Conservation (phyloP, 2,329 filamentous ascomycete species). For the Chlorencoelia australis region DNA sequence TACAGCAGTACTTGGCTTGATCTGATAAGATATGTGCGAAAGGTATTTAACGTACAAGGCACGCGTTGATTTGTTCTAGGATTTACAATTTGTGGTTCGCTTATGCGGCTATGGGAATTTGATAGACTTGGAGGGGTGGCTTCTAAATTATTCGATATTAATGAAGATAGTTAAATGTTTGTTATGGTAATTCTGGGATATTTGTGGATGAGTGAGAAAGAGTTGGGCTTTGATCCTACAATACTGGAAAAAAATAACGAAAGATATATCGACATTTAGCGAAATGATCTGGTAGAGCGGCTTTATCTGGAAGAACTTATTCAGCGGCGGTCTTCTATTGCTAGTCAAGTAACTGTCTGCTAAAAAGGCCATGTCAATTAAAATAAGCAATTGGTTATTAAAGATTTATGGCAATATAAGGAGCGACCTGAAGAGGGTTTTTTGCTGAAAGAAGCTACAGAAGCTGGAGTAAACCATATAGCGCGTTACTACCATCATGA, state of each 20-base stretch:
- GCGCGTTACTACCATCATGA: conserved; percentile 34
- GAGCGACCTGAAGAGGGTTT: conserved; percentile 34
- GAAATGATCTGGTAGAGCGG: no score
- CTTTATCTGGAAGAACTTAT: no score
- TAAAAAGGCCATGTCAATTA: conserved; percentile 34
- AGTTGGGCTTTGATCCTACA: no score
- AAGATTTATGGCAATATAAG: conserved; percentile 35
- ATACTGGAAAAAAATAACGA: no score
- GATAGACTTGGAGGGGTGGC: conserved; percentile 27
- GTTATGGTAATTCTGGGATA: no score
- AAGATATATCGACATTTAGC: no score
- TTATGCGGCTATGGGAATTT: conserved; percentile 24
- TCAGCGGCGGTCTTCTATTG: no score
- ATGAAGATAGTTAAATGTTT: conserved; percentile 10
- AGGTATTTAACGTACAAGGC: background rate
- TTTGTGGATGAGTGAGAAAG: no score
- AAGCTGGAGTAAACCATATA: conserved; percentile 30
- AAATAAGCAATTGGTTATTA: conserved; percentile 33
- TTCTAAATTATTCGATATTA: conserved; percentile 17
- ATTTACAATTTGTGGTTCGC: background rate
- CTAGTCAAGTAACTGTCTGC: conserved; percentile 33
- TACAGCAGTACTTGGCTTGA: background rate
- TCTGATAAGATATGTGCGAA: background rate
- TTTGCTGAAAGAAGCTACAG: conserved; percentile 30
- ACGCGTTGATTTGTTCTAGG: background rate